Evolutionary conservation across 1,284 basidiomycete species (phyloP).

Genomic region (Rhodotorula sp.): DNA sequence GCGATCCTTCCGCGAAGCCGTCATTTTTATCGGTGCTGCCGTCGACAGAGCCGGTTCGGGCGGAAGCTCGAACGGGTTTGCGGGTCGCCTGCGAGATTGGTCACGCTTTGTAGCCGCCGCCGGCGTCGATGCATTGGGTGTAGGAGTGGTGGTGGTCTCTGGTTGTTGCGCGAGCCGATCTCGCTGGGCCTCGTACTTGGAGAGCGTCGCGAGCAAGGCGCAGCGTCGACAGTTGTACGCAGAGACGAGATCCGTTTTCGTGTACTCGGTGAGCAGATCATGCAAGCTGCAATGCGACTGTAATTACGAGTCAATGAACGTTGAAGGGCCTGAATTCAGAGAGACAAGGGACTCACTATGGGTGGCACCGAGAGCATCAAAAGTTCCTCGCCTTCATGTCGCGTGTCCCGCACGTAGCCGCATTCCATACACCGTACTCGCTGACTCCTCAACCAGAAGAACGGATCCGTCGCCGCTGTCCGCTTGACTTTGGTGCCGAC

Average conservation of each 20-base stretch:
- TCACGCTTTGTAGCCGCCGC: background rate
- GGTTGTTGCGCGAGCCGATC: slow-evolving; percentile 52
- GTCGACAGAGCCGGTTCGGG: background rate
- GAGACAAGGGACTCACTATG: slow-evolving; percentile 43
- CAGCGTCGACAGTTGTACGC: slow-evolving; percentile 81
- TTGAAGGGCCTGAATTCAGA: too few relatives aligned
- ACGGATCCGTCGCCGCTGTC: slow-evolving; percentile 49
- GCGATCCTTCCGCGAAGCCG: slow-evolving; percentile 66
- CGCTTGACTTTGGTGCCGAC: slow-evolving; percentile 1
- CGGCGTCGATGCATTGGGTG: background rate
- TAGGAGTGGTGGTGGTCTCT: background rate
- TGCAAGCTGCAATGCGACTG: slow-evolving; percentile 63
- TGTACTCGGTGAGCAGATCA: slow-evolving; percentile 75
- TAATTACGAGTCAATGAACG: background rate
- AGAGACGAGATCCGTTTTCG: slow-evolving; percentile 72
- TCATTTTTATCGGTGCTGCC: slow-evolving; percentile 21
- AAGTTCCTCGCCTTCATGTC: slow-evolving; percentile 80
- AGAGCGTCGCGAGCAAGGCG: slow-evolving; percentile 68
- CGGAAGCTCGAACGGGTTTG: slow-evolving; percentile 16
- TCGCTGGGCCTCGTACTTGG: slow-evolving; percentile 60
- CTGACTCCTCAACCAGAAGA: slow-evolving; percentile 78
- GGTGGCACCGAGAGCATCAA: slow-evolving; percentile 72
- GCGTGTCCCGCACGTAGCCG: slow-evolving; percentile 82
- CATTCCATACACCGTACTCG: slow-evolving; percentile 74
- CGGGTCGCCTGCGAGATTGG: background rate